Percentiles rank a stretch among this genome's conserved stretches.
phyloP scores from a whole-genome alignment of 192 early-diverging fungal genomes.

The Helicostylum pulchrum region DNA sequence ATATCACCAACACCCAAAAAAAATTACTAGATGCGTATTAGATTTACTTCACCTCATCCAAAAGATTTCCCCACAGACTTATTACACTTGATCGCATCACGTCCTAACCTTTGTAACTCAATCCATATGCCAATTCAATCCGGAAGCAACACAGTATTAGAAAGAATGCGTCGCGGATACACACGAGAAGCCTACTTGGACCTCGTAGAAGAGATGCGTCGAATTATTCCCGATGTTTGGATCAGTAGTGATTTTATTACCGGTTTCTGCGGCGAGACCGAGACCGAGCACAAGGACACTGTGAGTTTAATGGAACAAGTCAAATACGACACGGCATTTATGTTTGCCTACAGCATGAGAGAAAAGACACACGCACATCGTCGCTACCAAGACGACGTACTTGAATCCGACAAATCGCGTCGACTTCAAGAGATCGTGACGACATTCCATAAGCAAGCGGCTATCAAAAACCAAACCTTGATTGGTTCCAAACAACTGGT shows the following conservation, averaged over 20 bases:
- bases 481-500: constrained; percentile 50
- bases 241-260: constrained; percentile 75
- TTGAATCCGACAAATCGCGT: constrained; percentile 55
- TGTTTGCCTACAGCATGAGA: constrained; percentile 78
- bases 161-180: constrained; percentile 76
- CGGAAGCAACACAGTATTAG: constrained; percentile 59
- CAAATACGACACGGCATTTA: constrained; percentile 71
- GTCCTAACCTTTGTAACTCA: constrained; percentile 67
- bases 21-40: constrained; percentile 59
- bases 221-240: constrained; percentile 65
- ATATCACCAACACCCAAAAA: not conserved
- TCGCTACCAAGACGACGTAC: constrained; percentile 62
- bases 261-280: constrained; percentile 78
- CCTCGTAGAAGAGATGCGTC: constrained; percentile 62
- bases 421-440: constrained; percentile 66
- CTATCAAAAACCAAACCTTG: constrained; percentile 46
- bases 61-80: constrained; percentile 78
- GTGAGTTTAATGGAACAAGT: constrained; percentile 63
- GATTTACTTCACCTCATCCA: constrained; percentile 78
- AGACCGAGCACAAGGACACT: constrained; percentile 67
- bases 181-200: constrained; percentile 66
- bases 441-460: constrained; percentile 59
- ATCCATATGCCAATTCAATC: constrained; percentile 76
- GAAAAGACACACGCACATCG: constrained; percentile 75
- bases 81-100: constrained; percentile 62